Evolutionary conservation across 805 yeast genomes (phyloP).

Genomic region (Yamadazyma laniorum): DNA sequence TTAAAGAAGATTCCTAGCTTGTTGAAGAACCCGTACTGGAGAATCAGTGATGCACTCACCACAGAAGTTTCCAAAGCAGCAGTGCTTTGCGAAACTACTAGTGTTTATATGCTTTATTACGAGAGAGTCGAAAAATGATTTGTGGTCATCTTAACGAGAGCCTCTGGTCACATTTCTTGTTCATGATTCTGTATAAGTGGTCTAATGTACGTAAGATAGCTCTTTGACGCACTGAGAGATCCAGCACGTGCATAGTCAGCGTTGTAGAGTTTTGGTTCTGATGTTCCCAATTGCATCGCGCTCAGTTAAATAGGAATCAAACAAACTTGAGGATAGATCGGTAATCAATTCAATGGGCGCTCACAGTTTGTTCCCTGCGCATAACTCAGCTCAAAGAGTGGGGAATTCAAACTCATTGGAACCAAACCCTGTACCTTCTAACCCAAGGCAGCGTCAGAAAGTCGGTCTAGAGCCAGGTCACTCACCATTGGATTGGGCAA

Average conservation of each 20-base stretch:
- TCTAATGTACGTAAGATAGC: too few relatives aligned
- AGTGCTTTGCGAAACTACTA: constrained; percentile 65
- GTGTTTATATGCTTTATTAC: constrained; percentile 85
- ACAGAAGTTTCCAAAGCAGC: constrained; percentile 57
- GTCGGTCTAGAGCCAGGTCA: constrained; percentile 73
- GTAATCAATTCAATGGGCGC: too few relatives aligned
- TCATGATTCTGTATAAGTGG: too few relatives aligned
- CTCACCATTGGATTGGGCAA: constrained; percentile 87
- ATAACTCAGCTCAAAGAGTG: constrained; percentile 36
- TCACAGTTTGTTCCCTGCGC: constrained; percentile 26
- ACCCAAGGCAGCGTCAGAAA: constrained; percentile 34
- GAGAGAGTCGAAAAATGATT: constrained; percentile 50
- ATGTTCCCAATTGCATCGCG: too few relatives aligned
- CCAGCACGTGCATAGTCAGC: too few relatives aligned
- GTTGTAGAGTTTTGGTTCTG: too few relatives aligned
- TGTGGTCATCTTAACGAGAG: too few relatives aligned
- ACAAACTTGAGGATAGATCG: too few relatives aligned
- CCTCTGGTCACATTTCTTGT: too few relatives aligned
- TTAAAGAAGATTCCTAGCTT: constrained; percentile 56
- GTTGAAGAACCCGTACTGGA: constrained; percentile 71
- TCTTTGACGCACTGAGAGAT: too few relatives aligned
- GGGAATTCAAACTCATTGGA: constrained; percentile 11
- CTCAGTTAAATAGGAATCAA: too few relatives aligned
- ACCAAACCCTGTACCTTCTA: not conserved
- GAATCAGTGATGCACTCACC: constrained; percentile 73